A percentile compares a stretch with the other conserved stretches of the same genome.
Evolutionary conservation across 177 flowering plant species (phyloP).

Genomic region (Vitis hybrid): DNA sequence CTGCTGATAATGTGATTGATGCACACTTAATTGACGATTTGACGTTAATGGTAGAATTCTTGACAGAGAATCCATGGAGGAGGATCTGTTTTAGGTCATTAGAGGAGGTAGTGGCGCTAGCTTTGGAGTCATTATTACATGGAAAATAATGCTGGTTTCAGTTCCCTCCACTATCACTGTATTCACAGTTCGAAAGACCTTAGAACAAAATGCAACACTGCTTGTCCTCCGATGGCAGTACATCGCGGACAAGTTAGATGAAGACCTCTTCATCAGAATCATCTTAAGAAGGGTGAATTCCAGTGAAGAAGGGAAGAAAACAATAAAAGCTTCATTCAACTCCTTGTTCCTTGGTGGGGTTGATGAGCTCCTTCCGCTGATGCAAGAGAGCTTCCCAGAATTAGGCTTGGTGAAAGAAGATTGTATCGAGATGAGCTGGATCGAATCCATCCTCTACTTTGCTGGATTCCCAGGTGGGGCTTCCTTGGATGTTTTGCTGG

Average conservation of each 20-base stretch:
- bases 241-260: not conserved
- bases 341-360: constrained; percentile 2
- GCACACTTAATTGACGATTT: not conserved
- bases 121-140: not conserved
- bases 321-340: not conserved
- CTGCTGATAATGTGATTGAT: constrained; percentile 6
- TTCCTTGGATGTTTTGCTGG: not conserved
- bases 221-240: constrained; percentile 1
- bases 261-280: not conserved
- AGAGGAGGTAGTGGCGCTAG: constrained; percentile 6
- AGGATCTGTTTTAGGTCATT: constrained; percentile 8
- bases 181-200: not conserved
- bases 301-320: not conserved
- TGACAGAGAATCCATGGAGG: constrained; percentile 5
- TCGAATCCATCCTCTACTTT: not conserved
- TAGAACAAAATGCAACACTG: not conserved
- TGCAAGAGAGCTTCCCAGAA: not conserved
- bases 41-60: constrained; percentile 1
- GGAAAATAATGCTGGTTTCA: constrained; percentile 2
- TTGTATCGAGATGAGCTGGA: constrained; percentile 9
- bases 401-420: not conserved
- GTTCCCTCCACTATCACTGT: constrained; percentile 3
- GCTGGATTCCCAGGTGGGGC: not conserved
- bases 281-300: not conserved
- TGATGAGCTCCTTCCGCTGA: not conserved